A percentile compares a stretch with the other conserved stretches of the same genome.
These are phyloP conservation scores for Ogataea neopini DNA, from an alignment of 805 yeast species.

Conservation along the genomic window DNA sequence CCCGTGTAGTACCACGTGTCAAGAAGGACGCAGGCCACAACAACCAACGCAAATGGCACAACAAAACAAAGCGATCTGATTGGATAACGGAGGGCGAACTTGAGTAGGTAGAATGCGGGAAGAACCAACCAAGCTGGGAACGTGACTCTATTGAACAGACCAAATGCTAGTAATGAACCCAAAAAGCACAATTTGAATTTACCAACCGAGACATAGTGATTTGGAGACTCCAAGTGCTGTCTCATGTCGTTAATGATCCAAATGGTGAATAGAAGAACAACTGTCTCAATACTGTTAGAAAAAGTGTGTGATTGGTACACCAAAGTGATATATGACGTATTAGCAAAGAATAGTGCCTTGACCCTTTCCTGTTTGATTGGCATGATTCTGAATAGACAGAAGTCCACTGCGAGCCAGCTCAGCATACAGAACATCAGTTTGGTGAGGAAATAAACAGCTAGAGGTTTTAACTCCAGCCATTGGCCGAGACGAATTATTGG, in stretches of 20 bases:
- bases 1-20: slow-evolving; percentile 51
- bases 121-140: slow-evolving; percentile 72
- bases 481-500: slow-evolving; percentile 53
- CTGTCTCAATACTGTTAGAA: slow-evolving; percentile 82
- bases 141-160: slow-evolving; percentile 82
- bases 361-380: slow-evolving; percentile 37
- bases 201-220: not conserved
- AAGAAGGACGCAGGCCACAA: slow-evolving; percentile 41
- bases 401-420: slow-evolving; percentile 36
- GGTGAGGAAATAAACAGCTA: slow-evolving; percentile 51
- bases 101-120: slow-evolving; percentile 54
- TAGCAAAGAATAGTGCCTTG: slow-evolving; percentile 48
- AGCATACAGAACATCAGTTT: slow-evolving; percentile 46
- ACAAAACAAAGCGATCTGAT: slow-evolving; percentile 39
- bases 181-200: slow-evolving; percentile 24
- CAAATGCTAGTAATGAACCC: slow-evolving; percentile 61
- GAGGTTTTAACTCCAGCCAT: slow-evolving; percentile 41
- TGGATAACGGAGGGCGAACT: slow-evolving; percentile 38
- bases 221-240: slow-evolving; percentile 15
- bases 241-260: slow-evolving; percentile 45
- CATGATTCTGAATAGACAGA: slow-evolving; percentile 32
- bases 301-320: slow-evolving; percentile 84
- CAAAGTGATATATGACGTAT: slow-evolving; percentile 68
- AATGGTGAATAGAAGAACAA: slow-evolving; percentile 50
- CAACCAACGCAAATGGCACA: slow-evolving; percentile 38